phyloP scores from a whole-genome alignment of 768 basidiomycete genomes.

The Mycena sanguinolenta region DNA sequence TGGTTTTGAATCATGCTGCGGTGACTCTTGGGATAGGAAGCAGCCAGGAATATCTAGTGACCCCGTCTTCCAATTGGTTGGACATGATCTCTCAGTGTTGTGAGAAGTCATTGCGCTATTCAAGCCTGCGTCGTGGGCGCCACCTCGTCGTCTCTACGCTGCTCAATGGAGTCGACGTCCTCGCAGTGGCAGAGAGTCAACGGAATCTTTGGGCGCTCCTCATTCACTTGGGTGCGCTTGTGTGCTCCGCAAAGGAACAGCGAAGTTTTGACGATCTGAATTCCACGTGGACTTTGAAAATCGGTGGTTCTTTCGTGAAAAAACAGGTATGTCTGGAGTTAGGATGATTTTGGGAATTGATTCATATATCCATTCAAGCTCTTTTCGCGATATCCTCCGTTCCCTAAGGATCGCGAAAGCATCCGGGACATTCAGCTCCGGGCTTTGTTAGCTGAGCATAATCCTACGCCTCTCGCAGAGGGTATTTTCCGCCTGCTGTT shows the following conservation, averaged over 20 bases:
- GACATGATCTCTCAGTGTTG: not conserved
- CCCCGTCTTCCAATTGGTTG: not conserved
- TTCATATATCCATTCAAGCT: not conserved
- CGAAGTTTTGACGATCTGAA: not conserved
- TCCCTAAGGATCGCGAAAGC: not conserved
- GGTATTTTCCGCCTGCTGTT: not conserved
- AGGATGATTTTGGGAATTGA: not conserved
- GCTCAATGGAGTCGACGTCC: not conserved
- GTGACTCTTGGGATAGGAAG: not conserved
- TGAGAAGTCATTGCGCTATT: not conserved
- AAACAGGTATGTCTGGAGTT: not conserved
- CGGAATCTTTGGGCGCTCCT: not conserved
- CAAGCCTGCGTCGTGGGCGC: not conserved
- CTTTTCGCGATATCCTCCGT: not conserved
- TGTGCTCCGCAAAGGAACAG: not conserved
- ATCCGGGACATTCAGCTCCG: not conserved
- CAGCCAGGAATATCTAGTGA: not conserved
- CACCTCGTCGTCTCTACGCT: not conserved
- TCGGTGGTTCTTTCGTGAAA: not conserved
- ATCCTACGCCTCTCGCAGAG: not conserved
- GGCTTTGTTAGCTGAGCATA: not conserved
- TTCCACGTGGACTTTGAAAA: not conserved
- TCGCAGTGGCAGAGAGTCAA: not conserved
- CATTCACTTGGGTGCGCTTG: not conserved
- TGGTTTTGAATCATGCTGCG: not conserved